Base-by-base conservation (phyloP, 169 alveolate species). In the Plasmodium blacklocki region DNA sequence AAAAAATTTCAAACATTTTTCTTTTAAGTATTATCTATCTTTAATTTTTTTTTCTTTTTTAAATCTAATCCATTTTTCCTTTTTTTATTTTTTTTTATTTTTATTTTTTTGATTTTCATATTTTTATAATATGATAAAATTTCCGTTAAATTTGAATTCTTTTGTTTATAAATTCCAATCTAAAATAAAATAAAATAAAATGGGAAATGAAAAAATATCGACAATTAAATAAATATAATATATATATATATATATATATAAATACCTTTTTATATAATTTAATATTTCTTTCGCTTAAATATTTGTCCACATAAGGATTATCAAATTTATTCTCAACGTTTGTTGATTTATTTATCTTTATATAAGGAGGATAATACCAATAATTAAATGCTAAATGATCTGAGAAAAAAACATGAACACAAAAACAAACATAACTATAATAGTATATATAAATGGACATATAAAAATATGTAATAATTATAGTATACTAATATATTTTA, bases 301-400 rank as follows among this genome's bases (percentile, higher is more conserved):
- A 63, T 62, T 58, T 80, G 73, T 80, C 90, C 70, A 80, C 39
- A 26, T 80, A 80, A 15, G 90, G 90, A 49, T 62, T 58, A 52
- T 18, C 32, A 80, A 80, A 80, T 19, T 80, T 67, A 60, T 63
- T 80, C 26, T 80, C 85, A n/a, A 68, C 68, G 54, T 80, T 80
- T 26, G 49, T 14, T 14, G 72, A 50, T 39, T 67, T 80, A n/a
- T 32, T 73, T 73, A 56, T 80, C 49, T 68, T 80, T 68, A 80
- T 67, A 56, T 80, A 80, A 67, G 90, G 90, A 45, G 90, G 90
- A 52, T 80, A 80, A 80, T 80, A 80, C 90, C 90, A 80, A 68
- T 80, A 80, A 80, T 80, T 80, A 80, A 80, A 80, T 60, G 90
- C 90, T 7, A 80, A 73, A 73, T 80, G 90, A 52, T 67, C 90